Conservation (phyloP, 2,329 filamentous ascomycete genomes). For the Monosporascus sp. region DNA sequence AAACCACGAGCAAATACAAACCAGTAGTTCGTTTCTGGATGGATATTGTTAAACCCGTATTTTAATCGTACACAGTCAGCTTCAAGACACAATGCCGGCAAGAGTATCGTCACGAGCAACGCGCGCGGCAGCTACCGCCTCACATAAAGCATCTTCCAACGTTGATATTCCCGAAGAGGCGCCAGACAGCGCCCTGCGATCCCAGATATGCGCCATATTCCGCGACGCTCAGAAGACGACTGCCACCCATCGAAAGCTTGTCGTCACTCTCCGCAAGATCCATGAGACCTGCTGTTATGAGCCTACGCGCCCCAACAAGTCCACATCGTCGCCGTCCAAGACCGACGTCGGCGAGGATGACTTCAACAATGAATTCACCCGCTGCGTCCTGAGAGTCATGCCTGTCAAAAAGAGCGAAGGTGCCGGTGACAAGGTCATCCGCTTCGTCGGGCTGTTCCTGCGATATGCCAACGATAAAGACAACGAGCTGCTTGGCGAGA, state of each 20-base stretch:
- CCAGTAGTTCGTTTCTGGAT: too few relatives aligned
- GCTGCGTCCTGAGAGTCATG: constrained; percentile 78
- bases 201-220: constrained; percentile 68
- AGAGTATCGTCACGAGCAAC: constrained; percentile 42
- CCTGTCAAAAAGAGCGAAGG: constrained; percentile 87
- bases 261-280: constrained; percentile 80
- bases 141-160: constrained; percentile 36
- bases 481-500: constrained; percentile 59
- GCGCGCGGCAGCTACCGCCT: constrained; percentile 37
- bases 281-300: constrained; percentile 79
- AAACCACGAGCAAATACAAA: too few relatives aligned
- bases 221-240: constrained; percentile 83
- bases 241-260: constrained; percentile 83
- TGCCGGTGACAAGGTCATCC: constrained; percentile 78
- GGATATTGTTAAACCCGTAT: too few relatives aligned
- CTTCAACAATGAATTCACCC: constrained; percentile 80
- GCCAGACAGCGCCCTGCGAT: constrained; percentile 64
- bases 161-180: constrained; percentile 64
- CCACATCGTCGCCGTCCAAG: constrained; percentile 39
- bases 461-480: constrained; percentile 67
- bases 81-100: constrained; percentile 39
- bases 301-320: constrained; percentile 46
- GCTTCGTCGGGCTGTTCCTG: constrained; percentile 84
- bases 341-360: constrained; percentile 74
- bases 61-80: neutral